phyloP scores from a whole-genome alignment of 2,329 filamentous ascomycete genomes.

The Trichocomaceae sp. region DNA sequence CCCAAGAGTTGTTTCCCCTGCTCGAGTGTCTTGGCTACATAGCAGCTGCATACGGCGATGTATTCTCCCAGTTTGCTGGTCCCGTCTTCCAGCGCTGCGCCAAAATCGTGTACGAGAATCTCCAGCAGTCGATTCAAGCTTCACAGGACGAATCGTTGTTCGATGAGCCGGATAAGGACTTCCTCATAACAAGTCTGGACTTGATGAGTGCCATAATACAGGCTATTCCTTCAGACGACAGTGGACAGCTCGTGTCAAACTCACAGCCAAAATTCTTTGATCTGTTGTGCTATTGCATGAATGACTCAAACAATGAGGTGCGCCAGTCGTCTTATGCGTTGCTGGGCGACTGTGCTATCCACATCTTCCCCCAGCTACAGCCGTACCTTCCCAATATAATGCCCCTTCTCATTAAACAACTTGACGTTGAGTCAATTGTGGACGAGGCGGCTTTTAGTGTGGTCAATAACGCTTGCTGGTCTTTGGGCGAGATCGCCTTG shows the following conservation, averaged over 20 bases:
- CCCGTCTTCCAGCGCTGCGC: constrained; percentile 85
- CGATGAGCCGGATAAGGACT: constrained; percentile 90
- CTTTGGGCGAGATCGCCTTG: constrained; percentile 83
- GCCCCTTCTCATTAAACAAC: constrained; percentile 72
- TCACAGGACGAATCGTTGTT: constrained; percentile 60
- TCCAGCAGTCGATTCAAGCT: constrained; percentile 71
- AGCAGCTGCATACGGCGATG: constrained; percentile 71
- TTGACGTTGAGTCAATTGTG: constrained; percentile 69
- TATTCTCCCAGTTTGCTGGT: constrained; percentile 76
- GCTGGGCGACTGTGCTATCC: constrained; percentile 89
- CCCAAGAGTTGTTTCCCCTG: constrained; percentile 86
- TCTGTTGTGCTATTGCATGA: constrained; percentile 83
- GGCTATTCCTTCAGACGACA: constrained; percentile 67
- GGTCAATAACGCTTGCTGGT: constrained; percentile 98
- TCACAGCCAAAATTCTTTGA: constrained; percentile 84
- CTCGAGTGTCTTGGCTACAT: constrained; percentile 97
- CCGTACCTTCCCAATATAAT: constrained; percentile 66
- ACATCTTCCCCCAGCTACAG: constrained; percentile 75
- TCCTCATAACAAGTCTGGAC: constrained; percentile 89
- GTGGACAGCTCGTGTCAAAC: constrained; percentile 65
- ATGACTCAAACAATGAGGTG: constrained; percentile 84
- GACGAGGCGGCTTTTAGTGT: constrained; percentile 84
- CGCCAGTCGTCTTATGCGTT: constrained; percentile 93
- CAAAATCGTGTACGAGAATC: constrained; percentile 82
- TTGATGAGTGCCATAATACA: constrained; percentile 90